Percentiles rank a stretch among this genome's conserved stretches.
These are phyloP conservation scores for Linnemannia exigua DNA, from an alignment of 192 early-diverging fungal genomes.

Conservation along the genomic window DNA sequence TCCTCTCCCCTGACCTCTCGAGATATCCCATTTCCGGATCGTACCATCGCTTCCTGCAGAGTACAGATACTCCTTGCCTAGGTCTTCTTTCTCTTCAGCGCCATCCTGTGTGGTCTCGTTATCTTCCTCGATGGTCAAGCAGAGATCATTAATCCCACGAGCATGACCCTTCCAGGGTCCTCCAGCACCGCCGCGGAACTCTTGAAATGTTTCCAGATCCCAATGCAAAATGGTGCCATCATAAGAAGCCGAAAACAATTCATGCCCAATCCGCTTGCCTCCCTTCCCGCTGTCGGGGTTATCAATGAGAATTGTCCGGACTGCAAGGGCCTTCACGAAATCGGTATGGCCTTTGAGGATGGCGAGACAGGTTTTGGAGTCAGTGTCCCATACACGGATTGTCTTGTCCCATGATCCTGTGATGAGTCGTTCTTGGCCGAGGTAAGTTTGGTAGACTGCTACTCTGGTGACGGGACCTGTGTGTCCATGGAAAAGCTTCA, in stretches of 20 bases:
- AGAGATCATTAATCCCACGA: constrained; percentile 51
- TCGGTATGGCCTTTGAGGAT: constrained; percentile 87
- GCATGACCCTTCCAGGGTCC: constrained; percentile 51
- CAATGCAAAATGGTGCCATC: constrained; percentile 87
- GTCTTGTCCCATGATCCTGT: constrained; percentile 98
- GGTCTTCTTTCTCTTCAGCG: constrained; percentile 50
- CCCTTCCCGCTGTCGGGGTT: background rate
- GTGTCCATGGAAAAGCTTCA: constrained; percentile 73
- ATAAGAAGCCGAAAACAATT: constrained; percentile 83
- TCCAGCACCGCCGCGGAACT: constrained; percentile 43
- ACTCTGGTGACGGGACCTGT: constrained; percentile 80
- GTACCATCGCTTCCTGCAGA: constrained; percentile 77
- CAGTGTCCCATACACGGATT: constrained; percentile 84
- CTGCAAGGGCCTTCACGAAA: constrained; percentile 88
- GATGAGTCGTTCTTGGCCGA: constrained; percentile 73
- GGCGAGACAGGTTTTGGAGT: constrained; percentile 75
- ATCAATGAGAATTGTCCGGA: constrained; percentile 36
- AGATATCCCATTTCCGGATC: constrained; percentile 74
- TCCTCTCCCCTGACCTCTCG: constrained; percentile 53
- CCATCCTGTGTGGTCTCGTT: constrained; percentile 17
- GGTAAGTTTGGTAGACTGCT: constrained; percentile 60
- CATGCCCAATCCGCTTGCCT: constrained; percentile 40
- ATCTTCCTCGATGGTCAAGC: constrained; percentile 48
- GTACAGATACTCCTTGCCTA: constrained; percentile 64
- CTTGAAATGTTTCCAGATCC: constrained; percentile 72